phyloP scores from a whole-genome alignment of 371 early-diverging fungal species.

The Saksenaea oblongispora region DNA sequence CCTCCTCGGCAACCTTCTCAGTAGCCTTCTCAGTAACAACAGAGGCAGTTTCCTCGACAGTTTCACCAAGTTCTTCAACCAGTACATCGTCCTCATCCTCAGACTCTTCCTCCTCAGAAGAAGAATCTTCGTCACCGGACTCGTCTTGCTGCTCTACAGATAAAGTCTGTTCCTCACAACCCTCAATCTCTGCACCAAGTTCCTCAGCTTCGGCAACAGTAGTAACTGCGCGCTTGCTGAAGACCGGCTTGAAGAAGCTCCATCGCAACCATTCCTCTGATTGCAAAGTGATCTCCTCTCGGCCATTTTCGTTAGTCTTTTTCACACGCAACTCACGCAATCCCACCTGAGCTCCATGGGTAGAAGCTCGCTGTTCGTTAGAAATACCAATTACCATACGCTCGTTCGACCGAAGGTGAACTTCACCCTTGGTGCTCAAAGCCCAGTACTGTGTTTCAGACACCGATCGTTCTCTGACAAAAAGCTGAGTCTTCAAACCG shows the following conservation, averaged over 20 bases:
- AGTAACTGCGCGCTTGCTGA: constrained; percentile 24
- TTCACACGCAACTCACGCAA: constrained; percentile 24
- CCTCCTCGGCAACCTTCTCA: neutral
- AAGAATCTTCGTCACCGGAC: constrained; percentile 28
- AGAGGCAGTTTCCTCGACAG: neutral
- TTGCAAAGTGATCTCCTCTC: constrained; percentile 22
- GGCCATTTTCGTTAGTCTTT: constrained; percentile 24
- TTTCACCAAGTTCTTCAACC: neutral
- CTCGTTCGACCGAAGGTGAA: constrained; percentile 38
- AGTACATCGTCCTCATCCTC: constrained; percentile 27
- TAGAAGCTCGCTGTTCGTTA: constrained; percentile 20
- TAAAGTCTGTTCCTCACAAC: constrained; percentile 27
- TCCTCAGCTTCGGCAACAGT: constrained; percentile 6
- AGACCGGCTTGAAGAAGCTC: constrained; percentile 46
- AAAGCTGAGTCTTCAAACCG: constrained; percentile 31
- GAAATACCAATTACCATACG: constrained; percentile 38
- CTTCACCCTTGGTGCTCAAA: constrained; percentile 41
- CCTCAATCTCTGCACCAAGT: constrained; percentile 21
- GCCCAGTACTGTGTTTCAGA: constrained; percentile 48
- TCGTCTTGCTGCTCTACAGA: constrained; percentile 31
- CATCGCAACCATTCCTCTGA: constrained; percentile 46
- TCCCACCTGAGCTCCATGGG: constrained; percentile 43
- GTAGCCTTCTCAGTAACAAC: neutral
- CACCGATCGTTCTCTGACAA: constrained; percentile 24
- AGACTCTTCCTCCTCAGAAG: constrained; percentile 20